These are phyloP conservation scores for Rhodotorula sp. DNA, from an alignment of 1,284 basidiomycete species.

Conservation along the genomic window DNA sequence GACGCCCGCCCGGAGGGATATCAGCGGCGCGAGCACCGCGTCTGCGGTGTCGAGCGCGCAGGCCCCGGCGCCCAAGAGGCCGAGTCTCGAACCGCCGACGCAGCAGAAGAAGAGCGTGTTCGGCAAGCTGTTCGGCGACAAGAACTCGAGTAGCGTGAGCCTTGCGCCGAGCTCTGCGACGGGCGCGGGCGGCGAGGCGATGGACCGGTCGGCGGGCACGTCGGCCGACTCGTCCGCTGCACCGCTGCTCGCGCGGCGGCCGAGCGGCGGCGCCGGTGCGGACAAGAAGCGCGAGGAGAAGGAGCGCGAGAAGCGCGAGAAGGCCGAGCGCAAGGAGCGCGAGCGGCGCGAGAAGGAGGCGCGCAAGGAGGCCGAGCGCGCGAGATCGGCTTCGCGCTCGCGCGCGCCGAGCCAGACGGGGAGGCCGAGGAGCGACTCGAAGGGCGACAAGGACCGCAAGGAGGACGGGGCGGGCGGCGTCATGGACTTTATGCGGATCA, in stretches of 20 bases:
- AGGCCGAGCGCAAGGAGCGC: constrained; percentile 14
- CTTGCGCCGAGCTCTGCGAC: not conserved
- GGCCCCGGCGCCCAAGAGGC: constrained; percentile 3
- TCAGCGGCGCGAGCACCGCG: not conserved
- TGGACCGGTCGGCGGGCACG: constrained; percentile 28
- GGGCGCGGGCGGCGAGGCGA: constrained; percentile 8
- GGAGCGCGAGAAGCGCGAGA: constrained; percentile 21
- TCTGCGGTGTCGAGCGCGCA: not conserved
- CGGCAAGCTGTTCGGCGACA: constrained; percentile 43
- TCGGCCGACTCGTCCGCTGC: not conserved
- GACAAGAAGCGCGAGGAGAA: constrained; percentile 20
- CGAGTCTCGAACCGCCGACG: not conserved
- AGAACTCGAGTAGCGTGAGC: not conserved
- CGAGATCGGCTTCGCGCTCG: not conserved
- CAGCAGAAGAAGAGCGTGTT: constrained; percentile 42
- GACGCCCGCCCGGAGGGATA: constrained; percentile 11
- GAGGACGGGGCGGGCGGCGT: constrained; percentile 30
- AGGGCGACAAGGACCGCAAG: constrained; percentile 6
- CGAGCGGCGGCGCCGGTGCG: constrained; percentile 3
- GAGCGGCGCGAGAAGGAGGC: constrained; percentile 16
- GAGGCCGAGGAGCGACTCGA: constrained; percentile 11
- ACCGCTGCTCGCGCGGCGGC: constrained; percentile 12
- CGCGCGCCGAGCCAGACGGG: constrained; percentile 29
- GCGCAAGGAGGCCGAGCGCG: constrained; percentile 26
- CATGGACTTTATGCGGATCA: constrained; percentile 43